These are phyloP conservation scores for Fallopia convolvulus DNA, from an alignment of 148 eudicot genomes.

Conservation along the genomic window DNA sequence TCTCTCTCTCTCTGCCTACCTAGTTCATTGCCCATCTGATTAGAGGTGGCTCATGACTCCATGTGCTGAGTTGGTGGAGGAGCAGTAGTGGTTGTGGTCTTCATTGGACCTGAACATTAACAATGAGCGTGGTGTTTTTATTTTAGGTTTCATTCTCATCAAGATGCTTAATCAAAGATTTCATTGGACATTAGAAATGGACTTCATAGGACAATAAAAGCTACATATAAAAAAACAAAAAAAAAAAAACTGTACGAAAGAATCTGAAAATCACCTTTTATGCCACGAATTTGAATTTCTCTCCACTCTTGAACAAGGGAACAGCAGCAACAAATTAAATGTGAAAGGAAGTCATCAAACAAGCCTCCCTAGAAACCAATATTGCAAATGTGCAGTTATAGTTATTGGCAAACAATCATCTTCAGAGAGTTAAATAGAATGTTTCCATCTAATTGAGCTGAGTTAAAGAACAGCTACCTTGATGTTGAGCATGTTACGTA, in stretches of 20 bases:
- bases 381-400: neutral
- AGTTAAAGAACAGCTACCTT: constrained; percentile 18
- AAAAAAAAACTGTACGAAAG: neutral
- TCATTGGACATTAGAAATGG: neutral
- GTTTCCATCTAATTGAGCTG: neutral
- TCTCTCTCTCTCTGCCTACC: neutral
- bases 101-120: constrained; percentile 18
- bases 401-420: neutral
- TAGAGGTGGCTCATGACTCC: constrained; percentile 15
- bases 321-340: constrained; percentile 25
- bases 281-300: constrained; percentile 19
- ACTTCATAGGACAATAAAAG: neutral
- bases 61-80: constrained; percentile 27
- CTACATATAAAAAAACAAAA: neutral
- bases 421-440: neutral
- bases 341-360: constrained; percentile 25
- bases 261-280: constrained; percentile 17
- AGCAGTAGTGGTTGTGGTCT: constrained; percentile 15
- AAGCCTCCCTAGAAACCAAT: constrained; percentile 19
- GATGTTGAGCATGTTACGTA: constrained; percentile 21
- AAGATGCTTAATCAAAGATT: too few relatives aligned
- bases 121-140: too few relatives aligned
- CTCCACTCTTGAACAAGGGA: constrained; percentile 27
- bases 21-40: neutral
- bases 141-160: too few relatives aligned